A percentile compares a stretch with the other conserved stretches of the same genome.
These are phyloP conservation scores for Luvunga scandens DNA, from an alignment of 345 rosid genomes.

Conservation along the genomic window DNA sequence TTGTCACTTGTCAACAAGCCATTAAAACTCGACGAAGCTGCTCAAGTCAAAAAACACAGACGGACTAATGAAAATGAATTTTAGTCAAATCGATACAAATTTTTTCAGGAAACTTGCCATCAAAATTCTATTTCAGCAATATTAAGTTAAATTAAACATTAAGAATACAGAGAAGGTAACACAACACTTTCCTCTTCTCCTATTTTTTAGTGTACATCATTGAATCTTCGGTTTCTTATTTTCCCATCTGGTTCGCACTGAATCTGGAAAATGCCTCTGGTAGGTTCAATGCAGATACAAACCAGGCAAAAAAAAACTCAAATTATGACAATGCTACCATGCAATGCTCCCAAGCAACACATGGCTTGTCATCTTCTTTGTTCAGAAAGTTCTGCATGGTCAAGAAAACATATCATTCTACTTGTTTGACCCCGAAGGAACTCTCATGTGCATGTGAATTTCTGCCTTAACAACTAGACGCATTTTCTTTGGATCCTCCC, in stretches of 20 bases:
- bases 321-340: neutral
- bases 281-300: neutral
- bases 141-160: neutral
- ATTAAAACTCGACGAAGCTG: neutral
- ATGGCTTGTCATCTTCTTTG: neutral
- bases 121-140: neutral
- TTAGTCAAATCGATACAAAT: neutral
- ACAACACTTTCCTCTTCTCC: neutral
- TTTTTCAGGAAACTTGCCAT: neutral
- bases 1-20: neutral
- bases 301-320: neutral
- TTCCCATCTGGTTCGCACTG: neutral
- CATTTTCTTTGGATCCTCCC: conserved; percentile 96
- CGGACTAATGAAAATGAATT: neutral
- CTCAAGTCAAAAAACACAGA: neutral
- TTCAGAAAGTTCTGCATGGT: neutral
- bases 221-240: neutral
- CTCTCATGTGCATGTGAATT: conserved; percentile 76
- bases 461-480: conserved; percentile 76
- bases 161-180: neutral
- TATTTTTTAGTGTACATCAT: neutral
- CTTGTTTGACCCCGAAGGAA: conserved; percentile 66
- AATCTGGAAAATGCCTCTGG: neutral
- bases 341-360: neutral
- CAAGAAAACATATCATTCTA: neutral